A percentile compares a stretch with the other conserved stretches of the same genome.
Conservation (phyloP, 257 asterid species). For the Solanum corneliomulleri region DNA sequence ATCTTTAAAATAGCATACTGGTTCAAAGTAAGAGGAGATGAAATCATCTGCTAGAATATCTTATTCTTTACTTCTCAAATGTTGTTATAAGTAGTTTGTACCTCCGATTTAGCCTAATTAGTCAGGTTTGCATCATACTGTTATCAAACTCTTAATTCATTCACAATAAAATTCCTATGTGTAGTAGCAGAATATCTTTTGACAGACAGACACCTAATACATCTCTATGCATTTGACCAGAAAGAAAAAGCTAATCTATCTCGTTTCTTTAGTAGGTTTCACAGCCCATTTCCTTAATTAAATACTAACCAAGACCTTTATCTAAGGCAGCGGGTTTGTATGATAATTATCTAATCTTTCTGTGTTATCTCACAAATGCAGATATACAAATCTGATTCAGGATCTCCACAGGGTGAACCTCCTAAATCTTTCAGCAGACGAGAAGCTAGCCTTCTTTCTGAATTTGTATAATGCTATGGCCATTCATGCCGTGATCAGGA, state of each 20-base stretch:
- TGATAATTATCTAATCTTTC: background rate
- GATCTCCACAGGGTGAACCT: slow-evolving; percentile 75
- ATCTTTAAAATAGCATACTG: background rate
- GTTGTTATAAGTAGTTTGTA: background rate
- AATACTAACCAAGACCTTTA: background rate
- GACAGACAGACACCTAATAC: background rate
- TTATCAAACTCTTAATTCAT: background rate
- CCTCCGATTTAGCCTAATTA: background rate
- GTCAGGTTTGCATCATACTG: background rate
- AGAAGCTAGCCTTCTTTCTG: slow-evolving; percentile 74
- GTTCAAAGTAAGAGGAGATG: background rate
- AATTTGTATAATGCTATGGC: slow-evolving; percentile 89
- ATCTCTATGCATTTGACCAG: background rate
- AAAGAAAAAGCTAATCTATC: background rate
- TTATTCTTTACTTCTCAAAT: background rate
- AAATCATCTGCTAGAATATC: background rate
- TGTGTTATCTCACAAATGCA: slow-evolving; percentile 7
- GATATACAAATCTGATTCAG: slow-evolving; percentile 57
- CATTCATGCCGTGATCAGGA: slow-evolving; percentile 71
- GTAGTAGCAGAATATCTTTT: background rate
- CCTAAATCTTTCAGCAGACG: slow-evolving; percentile 37
- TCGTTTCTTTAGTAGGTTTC: background rate
- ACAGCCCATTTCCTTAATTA: background rate
- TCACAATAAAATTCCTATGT: background rate
- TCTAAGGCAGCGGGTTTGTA: background rate